Evolutionary conservation across 768 basidiomycete species (phyloP), one percentile per base, ranked within the genome.

Genomic region (Mycena belliarum): DNA sequence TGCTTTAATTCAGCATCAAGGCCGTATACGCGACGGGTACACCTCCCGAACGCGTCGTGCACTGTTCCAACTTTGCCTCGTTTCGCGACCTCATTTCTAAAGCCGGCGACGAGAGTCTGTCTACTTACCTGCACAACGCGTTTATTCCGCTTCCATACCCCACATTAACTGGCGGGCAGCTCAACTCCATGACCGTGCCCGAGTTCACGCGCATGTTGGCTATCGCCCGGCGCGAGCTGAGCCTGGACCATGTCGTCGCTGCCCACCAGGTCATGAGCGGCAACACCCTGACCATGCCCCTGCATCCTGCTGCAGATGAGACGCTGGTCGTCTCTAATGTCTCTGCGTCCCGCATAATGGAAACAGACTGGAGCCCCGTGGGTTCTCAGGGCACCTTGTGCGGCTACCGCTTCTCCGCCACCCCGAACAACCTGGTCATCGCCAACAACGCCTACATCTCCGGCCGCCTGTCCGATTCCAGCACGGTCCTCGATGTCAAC

Each of bases 91-190:
- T 73, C 16, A 56, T 74, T 20, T 54, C 64, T 37, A 52, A 66
- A 11, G 64, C 64, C 16, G 50, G 50, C 32, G 59, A 60, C 18
- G 60, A 69, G 49, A 56, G 65, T 6, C 50, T 68, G 15, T 52
- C 54, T 12, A 23, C 50, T 16, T 77, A 74, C 59, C 72, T 72
- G 1, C 76, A 77, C 61, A 78, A 77, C 55, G 70, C 73, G 3
- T 77, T 74, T 57, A 49, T 73, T 4, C 75, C 76, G 0, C 67
- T 78, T 15, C 77, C 78, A 3, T 77, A 77, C 46, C 78, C 78
- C 15, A 63, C 68, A 3, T 56, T 78, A 42, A 69, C 75, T 20
- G 74, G 75, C 29, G 63, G 59, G 21, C 72, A 75, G 40, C 57
- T 78, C 16, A 63, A 72, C n/a, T 48, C 66, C 11, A 61, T 67